These are phyloP conservation scores for Talaromyces wortmannii DNA, from an alignment of 495 filamentous ascomycete species.

Conservation along the genomic window DNA sequence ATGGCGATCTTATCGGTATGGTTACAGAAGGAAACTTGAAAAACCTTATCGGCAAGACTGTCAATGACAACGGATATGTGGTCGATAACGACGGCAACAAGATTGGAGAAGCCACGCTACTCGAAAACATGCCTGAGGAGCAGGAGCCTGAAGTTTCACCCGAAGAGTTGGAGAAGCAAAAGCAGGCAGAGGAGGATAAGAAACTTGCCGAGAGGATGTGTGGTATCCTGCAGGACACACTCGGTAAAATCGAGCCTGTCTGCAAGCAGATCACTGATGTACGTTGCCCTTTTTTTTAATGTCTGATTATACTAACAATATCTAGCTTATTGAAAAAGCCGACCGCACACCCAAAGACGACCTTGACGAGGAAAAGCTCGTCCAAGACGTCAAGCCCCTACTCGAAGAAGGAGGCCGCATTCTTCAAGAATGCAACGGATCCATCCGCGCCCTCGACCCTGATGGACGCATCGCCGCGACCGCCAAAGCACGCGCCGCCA, in stretches of 20 bases:
- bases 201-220: constrained; percentile 69
- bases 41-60: constrained; percentile 60
- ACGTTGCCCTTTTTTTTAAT: constrained; percentile 18
- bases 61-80: constrained; percentile 74
- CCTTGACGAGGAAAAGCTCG: constrained; percentile 76
- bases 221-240: constrained; percentile 61
- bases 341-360: constrained; percentile 73
- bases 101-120: constrained; percentile 63
- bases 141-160: constrained; percentile 6
- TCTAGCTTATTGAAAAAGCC: constrained; percentile 64
- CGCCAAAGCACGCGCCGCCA: constrained; percentile 66
- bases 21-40: constrained; percentile 64
- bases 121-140: constrained; percentile 53
- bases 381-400: constrained; percentile 69
- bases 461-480: constrained; percentile 72
- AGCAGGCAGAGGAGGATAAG: constrained; percentile 48
- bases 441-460: constrained; percentile 77
- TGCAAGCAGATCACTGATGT: constrained; percentile 76
- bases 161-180: constrained; percentile 38
- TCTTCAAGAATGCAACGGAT: constrained; percentile 73
- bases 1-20: constrained; percentile 67
- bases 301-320: constrained; percentile 7
- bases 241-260: constrained; percentile 72
- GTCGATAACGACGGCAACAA: constrained; percentile 66
- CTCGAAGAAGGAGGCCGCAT: constrained; percentile 74